Percentiles rank a stretch among this genome's conserved stretches.
These are phyloP conservation scores for Furcasterigmium sp. DNA, from an alignment of 2,329 filamentous ascomycete genomes.

Conservation along the genomic window DNA sequence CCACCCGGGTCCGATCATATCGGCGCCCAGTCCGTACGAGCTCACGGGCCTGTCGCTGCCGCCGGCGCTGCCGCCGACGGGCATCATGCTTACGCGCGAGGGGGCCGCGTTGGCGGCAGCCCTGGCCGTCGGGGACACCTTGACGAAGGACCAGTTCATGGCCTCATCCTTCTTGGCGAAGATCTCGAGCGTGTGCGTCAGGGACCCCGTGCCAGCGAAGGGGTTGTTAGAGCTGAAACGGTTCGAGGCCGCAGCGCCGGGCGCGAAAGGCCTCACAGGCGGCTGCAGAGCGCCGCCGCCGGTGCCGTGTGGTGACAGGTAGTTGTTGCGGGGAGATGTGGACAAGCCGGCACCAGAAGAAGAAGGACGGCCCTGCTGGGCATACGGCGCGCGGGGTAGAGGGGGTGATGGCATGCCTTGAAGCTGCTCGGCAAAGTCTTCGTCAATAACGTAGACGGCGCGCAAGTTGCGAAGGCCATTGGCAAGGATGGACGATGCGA, in stretches of 20 bases:
- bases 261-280: slow-evolving; percentile 18
- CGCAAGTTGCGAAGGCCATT: slow-evolving; percentile 69
- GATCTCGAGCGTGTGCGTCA: slow-evolving; percentile 52
- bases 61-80: slow-evolving; percentile 9
- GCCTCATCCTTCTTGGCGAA: slow-evolving; percentile 56
- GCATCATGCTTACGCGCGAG: slow-evolving; percentile 9
- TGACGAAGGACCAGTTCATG: slow-evolving; percentile 53
- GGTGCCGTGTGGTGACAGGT: slow-evolving; percentile 1
- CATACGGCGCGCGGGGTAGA: slow-evolving; percentile 50
- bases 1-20: slow-evolving; percentile 43
- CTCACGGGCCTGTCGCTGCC: slow-evolving; percentile 40
- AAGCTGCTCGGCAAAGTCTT: slow-evolving; percentile 74
- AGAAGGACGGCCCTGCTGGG: slow-evolving; percentile 28
- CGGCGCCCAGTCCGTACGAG: slow-evolving; percentile 52
- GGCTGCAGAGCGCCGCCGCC: slow-evolving; percentile 18
- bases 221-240: slow-evolving; percentile 57
- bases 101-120: slow-evolving; percentile 5
- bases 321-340: slow-evolving; percentile 8
- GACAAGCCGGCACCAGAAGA: slow-evolving; percentile 21
- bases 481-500: slow-evolving; percentile 75
- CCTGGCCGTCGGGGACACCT: slow-evolving; percentile 30
- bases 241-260: slow-evolving; percentile 14
- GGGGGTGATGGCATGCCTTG: slow-evolving; percentile 63
- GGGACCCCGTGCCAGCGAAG: slow-evolving; percentile 22
- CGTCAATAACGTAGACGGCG: slow-evolving; percentile 80